Base-by-base conservation (phyloP, 208 protist species). In the Crithidia sp. region DNA sequence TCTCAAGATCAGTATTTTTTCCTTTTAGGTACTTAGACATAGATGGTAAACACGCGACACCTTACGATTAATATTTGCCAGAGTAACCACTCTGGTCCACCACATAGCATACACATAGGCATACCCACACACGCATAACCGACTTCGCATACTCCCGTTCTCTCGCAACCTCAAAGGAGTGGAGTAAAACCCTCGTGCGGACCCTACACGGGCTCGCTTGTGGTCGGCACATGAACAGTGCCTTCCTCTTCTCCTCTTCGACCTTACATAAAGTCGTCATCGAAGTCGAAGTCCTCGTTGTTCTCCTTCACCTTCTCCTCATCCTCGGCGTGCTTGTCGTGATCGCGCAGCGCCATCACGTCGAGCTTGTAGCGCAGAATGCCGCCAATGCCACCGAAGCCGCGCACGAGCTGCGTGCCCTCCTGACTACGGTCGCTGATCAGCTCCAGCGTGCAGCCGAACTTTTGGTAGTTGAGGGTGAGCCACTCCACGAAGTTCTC, bases 401-500 rank as follows among this genome's bases (percentile, higher is more conserved):
- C 99, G 57, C 93, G 91, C 50, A 95, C 90, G 71, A 99, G 99
- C 85, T 99, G 98, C 41, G 97, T 95, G 55, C 99, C 99, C 79
- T 99, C 99, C 77, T 98, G 97, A 45, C 96, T 98, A 53, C 82
- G 96, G 81, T 98, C 89, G 54, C 92, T 98, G 39, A 98, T 88
- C 56, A 98, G 93, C 86, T 98, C 97, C 39, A 98, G 88, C n/a
- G 78, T 90, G 85, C 89, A 96, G 56, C 99, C 99, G 67, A 99
- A 99, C 49, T 98, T 96, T 54, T 97, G 96, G 88, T 99, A 99
- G 84, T 99, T 99, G 39, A 98, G 81, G 9, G 99, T 95, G 28
- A 99, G 84, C 98, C 98, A 99, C 79, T 99, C 99, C 16, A 99
- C 87, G 50, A 99, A 90, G 73, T 90, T 78, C 56, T 98, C 86